Evolutionary conservation across 2,329 filamentous ascomycete species (phyloP), one percentile per base, ranked within the genome.

Genomic region (Pseudogymnoascus sp.): DNA sequence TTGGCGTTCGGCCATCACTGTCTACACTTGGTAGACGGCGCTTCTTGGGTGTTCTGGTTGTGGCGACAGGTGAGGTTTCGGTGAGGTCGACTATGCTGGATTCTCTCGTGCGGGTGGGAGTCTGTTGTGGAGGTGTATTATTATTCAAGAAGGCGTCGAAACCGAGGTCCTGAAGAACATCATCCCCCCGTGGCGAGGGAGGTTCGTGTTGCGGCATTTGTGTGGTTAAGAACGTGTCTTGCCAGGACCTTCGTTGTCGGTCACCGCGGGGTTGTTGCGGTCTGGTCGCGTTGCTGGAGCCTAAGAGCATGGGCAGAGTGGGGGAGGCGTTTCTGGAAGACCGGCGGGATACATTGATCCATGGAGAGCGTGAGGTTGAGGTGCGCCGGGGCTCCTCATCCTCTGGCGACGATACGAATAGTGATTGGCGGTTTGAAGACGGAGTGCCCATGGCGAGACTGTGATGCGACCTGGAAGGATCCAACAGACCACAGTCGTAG

Each of bases 11-110:
- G 45, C 2, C 62, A 52, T 31, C 70, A 67, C 63, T 69, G 70
- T 25, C 71, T 65, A 62, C 71, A 72, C 45, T 65, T 65, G 23
- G 49, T 40, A 38, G 65, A 64, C 35, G 65, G 59, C 63, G 49
- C 55, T 66, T 59, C 43, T 59, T 61, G n/a, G 37, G 25, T 21
- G 60, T 33, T 59, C n/a, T 58, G 12, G 33, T 12, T 23, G 14
- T 55, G 16, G 63, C 55, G 40, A 60, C 62, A 31, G 33, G 52
- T 61, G 61, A 60, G 11, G 37, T 38, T 62, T 62, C 60, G 11
- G 62, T 63, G 18, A 63, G 60, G 18, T 63, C 62, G 16, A 63
- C 60, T 58, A 63, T 43, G 43, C 60, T 62, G 6, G 60, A 62
- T 4, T 40, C 45, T 23, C 60, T 45, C 21, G 62, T 62, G 21